Evolutionary conservation across 2,329 filamentous ascomycete genomes (phyloP), one percentile per base, ranked within the genome.

Genomic region (Aspergillus nomiae): DNA sequence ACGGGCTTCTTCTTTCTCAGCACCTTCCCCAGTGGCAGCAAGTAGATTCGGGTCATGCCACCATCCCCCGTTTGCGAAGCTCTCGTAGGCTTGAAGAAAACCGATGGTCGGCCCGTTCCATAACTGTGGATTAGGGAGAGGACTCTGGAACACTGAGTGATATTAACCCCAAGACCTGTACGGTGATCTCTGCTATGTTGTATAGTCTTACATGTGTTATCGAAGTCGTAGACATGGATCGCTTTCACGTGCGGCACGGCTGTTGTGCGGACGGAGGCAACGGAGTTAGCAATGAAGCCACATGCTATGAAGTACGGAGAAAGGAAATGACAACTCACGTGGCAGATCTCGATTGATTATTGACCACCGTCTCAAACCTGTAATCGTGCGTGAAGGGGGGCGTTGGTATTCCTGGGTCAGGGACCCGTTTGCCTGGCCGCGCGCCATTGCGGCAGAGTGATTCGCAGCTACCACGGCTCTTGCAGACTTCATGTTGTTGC

Each of bases 191-290:
- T 2, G 10, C 48, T 19, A 36, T 43, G n/a, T 16, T 14, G 46
- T 21, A 56, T 48, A 58, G 53, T 16, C 89, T 76, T 82, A 94
- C 92, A 81, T 43, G 94, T 98, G 74, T 99, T 98, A 79, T 99
- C 95, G 77, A 98, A 99, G 78, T 99, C 95, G 81, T 98, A 98
- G 69, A 99, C 86, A 75, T 98, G 94, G 58, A 99, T 88, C 10
- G 88, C 81, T 75, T 87, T 92, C 78, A 98, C 90, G 60, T 87
- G 83, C 48, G 90, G 83, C 12, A 88, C 84, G 36, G 87, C 86
- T 86, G 66, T 51, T 24, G 56, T 14, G 50, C 16, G 19, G 16
- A 19, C 14, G 56, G 34, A 54, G 19, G 4, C 53, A 14, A 21
- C 16, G 12, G 50, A 10, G 57, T 66, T 32, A 56, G 36, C 8